phyloP scores from a whole-genome alignment of 345 rosid species.

The Aquilaria malaccensis region DNA sequence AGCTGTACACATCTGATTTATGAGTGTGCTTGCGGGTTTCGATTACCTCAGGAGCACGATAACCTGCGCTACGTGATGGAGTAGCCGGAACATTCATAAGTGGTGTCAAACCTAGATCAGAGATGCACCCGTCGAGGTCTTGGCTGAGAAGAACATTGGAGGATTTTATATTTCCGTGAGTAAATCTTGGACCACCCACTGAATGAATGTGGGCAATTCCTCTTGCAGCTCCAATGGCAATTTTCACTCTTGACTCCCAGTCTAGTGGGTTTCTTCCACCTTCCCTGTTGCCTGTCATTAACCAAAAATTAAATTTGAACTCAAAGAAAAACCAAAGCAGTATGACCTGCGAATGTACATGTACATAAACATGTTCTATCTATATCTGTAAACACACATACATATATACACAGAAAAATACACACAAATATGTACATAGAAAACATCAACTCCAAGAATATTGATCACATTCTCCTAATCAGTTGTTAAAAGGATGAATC shows the following conservation, averaged over 20 bases:
- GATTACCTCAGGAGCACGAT: conserved; percentile 65
- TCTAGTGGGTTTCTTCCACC: conserved; percentile 53
- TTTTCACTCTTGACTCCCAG: conserved; percentile 68
- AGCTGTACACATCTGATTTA: conserved; percentile 68
- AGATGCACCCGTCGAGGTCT: conserved; percentile 46
- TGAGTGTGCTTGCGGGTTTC: conserved; percentile 71
- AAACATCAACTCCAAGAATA: too few species aligned
- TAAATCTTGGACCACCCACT: conserved; percentile 60
- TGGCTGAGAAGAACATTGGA: conserved; percentile 66
- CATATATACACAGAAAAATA: too few species aligned
- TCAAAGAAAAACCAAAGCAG: background rate
- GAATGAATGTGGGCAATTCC: conserved; percentile 76
- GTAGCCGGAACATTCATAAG: conserved; percentile 56
- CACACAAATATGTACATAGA: too few species aligned
- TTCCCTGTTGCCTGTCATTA: conserved; percentile 42
- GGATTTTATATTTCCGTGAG: conserved; percentile 82
- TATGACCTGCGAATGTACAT: background rate
- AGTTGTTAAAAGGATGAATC: too few species aligned
- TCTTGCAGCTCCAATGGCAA: conserved; percentile 58
- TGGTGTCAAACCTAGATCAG: conserved; percentile 65
- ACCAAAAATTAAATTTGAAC: conserved; percentile 7
- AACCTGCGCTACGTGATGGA: conserved; percentile 60
- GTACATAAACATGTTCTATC: background rate
- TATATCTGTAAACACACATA: too few species aligned
- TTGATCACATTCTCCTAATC: too few species aligned